Conservation (phyloP, 495 filamentous ascomycete species). For the Arthonia radiata region DNA sequence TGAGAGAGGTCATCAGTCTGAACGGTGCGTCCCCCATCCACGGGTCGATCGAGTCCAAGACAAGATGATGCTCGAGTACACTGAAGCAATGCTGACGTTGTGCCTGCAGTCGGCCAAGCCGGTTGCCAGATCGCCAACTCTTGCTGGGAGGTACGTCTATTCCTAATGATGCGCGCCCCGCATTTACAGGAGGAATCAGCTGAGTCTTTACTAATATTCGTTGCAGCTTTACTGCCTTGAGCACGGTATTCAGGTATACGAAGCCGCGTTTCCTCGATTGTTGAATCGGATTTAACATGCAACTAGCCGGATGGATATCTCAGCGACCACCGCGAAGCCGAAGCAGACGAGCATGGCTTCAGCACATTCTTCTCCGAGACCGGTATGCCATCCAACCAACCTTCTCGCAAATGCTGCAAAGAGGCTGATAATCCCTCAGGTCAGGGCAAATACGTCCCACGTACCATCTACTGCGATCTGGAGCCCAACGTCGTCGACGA, state of each 20-base stretch:
- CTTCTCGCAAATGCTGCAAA: background rate
- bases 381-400: constrained; percentile 30
- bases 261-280: no score
- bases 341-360: constrained; percentile 88
- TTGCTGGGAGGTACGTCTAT: constrained; percentile 90
- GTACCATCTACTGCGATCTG: constrained; percentile 98
- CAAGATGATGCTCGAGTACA: background rate
- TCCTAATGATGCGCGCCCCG: no score
- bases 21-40: constrained; percentile 49
- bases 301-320: constrained; percentile 88
- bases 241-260: constrained; percentile 89
- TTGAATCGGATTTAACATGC: constrained; percentile 14
- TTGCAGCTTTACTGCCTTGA: constrained; percentile 99
- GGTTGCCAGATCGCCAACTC: constrained; percentile 99
- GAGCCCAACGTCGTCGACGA: constrained; percentile 99
- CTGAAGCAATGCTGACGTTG: constrained; percentile 11
- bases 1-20: constrained; percentile 98
- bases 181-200: no score
- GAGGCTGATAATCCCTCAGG: constrained; percentile 25
- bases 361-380: constrained; percentile 99
- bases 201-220: no score
- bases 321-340: constrained; percentile 87
- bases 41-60: constrained; percentile 1
- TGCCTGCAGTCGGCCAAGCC: constrained; percentile 74
- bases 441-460: constrained; percentile 95